phyloP scores from a whole-genome alignment of 2,329 filamentous ascomycete genomes.

The Alternaria sp. region DNA sequence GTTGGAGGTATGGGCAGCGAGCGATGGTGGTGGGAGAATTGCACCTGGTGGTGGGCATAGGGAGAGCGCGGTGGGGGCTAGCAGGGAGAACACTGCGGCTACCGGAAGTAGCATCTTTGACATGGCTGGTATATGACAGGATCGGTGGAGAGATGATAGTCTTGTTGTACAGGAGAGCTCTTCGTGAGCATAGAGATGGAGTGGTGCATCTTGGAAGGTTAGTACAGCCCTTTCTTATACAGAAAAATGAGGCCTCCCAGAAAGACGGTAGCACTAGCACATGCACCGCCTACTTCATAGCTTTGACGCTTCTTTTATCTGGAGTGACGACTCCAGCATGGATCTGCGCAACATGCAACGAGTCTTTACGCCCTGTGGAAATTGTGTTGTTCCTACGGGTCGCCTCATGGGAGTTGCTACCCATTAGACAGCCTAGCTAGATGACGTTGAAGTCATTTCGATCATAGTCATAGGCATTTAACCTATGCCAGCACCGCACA shows the following conservation, averaged over 20 bases:
- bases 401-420: background rate
- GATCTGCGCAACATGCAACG: background rate
- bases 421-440: background rate
- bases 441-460: background rate
- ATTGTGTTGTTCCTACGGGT: background rate
- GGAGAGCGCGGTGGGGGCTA: background rate
- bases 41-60: slow-evolving; percentile 33
- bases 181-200: background rate
- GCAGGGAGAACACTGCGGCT: background rate
- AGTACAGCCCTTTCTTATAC: background rate
- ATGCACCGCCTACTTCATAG: background rate
- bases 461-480: background rate
- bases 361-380: background rate
- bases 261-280: background rate
- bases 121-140: background rate
- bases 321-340: background rate
- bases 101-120: background rate
- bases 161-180: background rate
- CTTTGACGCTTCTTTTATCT: background rate
- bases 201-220: background rate
- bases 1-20: slow-evolving; percentile 1
- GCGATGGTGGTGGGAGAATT: slow-evolving; percentile 27
- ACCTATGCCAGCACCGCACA: background rate
- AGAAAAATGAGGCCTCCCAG: background rate
- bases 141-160: background rate